Evolutionary conservation across 2,329 filamentous ascomycete species (phyloP), one percentile per base, ranked within the genome.

Genomic region (Apiospora pterosperma): DNA sequence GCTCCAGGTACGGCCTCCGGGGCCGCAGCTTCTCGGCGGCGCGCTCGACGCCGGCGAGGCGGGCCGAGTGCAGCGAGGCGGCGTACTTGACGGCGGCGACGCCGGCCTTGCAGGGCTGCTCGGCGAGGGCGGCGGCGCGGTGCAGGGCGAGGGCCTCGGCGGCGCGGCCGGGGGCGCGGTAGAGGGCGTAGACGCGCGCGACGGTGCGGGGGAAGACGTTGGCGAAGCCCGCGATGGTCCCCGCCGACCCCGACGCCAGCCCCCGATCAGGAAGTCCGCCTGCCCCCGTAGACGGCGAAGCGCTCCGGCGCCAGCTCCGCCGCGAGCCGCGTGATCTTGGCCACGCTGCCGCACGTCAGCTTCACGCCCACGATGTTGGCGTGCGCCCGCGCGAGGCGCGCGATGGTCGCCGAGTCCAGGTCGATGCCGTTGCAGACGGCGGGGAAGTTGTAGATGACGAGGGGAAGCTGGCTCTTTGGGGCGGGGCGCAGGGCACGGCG

Each of bases 71-170:
- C n/a, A n/a, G n/a, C n/a, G n/a, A 80, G 0, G 79, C 77, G 6
- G 78, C 81, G 62, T 78, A 84, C 67, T 84, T 84, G 0, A 81
- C 84, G 8, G 76, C 71, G 0, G 79, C 76, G 28, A 84, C 77
- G 0, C 79, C 77, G 71, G 83, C 82, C 69, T 84, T 84, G 67
- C 82, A 84, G 0, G 82, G 81, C 76, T 80, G 82, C 66, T 84
- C 82, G 0, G 81, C 81, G 59, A 80, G 77, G 1, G 82, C 80
- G 0, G 83, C 78, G 3, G 77, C 66, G 3, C 76, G 76, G 59
- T 84, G 82, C 34, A 83, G 68, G 31, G 69, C 71, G 23, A 69
- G 72, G 1, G 80, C 79, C 60, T 81, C 78, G 0, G 78, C 74
- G 1, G 74, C 0, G 69, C 73, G 10, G 73, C 74, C 76, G n/a